These are phyloP conservation scores for Trichoderma breve DNA, from an alignment of 2,329 filamentous ascomycete genomes.

Conservation along the genomic window DNA sequence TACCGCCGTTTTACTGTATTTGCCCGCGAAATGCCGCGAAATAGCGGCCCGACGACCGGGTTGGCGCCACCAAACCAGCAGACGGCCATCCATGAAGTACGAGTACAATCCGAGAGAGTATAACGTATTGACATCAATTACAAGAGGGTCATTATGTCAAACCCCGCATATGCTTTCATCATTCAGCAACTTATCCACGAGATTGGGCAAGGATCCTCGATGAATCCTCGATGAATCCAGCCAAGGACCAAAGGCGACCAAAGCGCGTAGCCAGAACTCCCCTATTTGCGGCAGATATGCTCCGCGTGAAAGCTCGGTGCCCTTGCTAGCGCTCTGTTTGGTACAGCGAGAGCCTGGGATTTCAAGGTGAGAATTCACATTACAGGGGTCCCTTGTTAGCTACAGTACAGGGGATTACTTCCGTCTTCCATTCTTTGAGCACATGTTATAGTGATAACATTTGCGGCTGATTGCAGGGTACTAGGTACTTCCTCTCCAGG, in stretches of 20 bases:
- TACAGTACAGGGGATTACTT: background rate
- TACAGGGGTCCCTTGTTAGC: background rate
- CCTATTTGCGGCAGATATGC: background rate
- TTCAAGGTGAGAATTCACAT: background rate
- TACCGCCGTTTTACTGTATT: background rate
- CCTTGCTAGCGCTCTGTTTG: background rate
- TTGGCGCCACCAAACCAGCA: background rate
- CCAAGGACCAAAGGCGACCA: background rate
- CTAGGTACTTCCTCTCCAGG: background rate
- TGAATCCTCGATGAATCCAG: background rate
- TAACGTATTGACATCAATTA: background rate
- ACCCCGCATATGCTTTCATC: background rate
- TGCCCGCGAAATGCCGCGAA: background rate
- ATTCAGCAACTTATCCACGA: background rate
- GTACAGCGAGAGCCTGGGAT: background rate
- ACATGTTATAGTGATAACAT: background rate
- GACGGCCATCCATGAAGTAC: background rate
- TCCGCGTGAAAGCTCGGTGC: background rate
- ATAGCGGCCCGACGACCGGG: background rate
- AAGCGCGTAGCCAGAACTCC: background rate
- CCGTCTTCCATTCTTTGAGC: background rate
- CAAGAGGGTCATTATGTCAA: background rate
- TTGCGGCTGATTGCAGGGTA: background rate
- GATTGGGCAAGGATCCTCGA: background rate
- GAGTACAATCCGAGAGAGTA: background rate